phyloP scores from a whole-genome alignment of 495 filamentous ascomycete genomes.

The Aspergillus nanangensis region DNA sequence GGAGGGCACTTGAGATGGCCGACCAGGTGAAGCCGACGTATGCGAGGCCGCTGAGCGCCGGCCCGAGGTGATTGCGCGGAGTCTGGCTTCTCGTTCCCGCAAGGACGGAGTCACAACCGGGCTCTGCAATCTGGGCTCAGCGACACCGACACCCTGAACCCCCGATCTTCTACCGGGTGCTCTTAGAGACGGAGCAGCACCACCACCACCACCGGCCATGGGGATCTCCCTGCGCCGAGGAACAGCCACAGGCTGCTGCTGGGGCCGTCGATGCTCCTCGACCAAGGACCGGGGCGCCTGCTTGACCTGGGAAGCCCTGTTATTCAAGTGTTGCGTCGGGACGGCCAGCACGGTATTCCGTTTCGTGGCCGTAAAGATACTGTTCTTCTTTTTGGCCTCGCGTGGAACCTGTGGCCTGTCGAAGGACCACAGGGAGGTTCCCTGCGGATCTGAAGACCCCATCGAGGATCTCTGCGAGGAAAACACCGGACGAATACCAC shows the following conservation, averaged over 20 bases:
- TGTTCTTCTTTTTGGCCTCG: constrained; percentile 27
- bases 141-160: neutral
- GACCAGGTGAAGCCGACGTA: no score
- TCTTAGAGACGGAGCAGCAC: constrained; percentile 11
- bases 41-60: no score
- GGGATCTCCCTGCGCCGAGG: constrained; percentile 9
- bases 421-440: constrained; percentile 12
- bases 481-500: constrained; percentile 17
- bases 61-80: constrained; percentile 25
- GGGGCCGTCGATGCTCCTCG: constrained; percentile 36
- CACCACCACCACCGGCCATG: no score
- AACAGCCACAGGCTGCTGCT: constrained; percentile 8
- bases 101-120: constrained; percentile 12
- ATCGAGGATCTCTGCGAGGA: neutral
- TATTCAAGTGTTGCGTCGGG: constrained; percentile 37
- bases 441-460: constrained; percentile 9
- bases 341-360: constrained; percentile 33
- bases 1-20: no score
- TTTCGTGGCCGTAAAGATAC: constrained; percentile 32
- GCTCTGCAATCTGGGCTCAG: constrained; percentile 1
- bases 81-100: constrained; percentile 26
- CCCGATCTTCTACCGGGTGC: constrained; percentile 20
- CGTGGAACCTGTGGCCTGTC: constrained; percentile 13
- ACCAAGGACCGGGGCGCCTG: constrained; percentile 38
- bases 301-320: constrained; percentile 30